Conservation (phyloP, 2,329 filamentous ascomycete genomes). For the Neonectria sp. region DNA sequence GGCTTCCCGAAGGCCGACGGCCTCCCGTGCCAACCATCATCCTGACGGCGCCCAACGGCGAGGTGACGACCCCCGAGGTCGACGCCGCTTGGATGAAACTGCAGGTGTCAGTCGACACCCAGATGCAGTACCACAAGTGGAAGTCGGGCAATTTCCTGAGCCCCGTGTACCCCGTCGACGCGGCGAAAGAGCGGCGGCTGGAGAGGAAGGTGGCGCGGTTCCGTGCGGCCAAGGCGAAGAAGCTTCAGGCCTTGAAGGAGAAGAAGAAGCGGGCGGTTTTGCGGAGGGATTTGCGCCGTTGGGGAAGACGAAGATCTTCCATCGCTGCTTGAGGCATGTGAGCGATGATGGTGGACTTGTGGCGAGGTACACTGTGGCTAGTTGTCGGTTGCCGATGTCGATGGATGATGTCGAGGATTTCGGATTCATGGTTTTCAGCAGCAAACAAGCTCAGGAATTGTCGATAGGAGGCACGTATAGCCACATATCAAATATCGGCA, state of each 20-base stretch:
- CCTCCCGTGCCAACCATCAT: constrained; percentile 22
- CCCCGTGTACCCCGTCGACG: constrained; percentile 6
- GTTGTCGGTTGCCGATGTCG: background rate
- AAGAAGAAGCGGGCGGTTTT: background rate
- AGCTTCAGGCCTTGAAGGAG: background rate
- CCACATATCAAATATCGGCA: background rate
- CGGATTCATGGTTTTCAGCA: background rate
- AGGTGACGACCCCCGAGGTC: background rate
- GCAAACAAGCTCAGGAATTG: background rate
- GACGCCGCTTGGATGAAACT: constrained; percentile 8
- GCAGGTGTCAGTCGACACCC: background rate
- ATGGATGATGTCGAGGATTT: background rate
- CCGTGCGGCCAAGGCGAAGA: background rate
- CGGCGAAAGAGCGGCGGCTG: background rate
- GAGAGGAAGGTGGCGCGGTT: background rate
- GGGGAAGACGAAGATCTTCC: background rate
- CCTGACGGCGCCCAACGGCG: constrained; percentile 25
- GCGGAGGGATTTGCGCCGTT: background rate
- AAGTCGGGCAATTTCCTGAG: constrained; percentile 3
- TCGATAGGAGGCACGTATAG: background rate
- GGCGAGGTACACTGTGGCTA: background rate
- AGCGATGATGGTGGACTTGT: background rate
- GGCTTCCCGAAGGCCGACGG: background rate
- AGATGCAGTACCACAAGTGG: background rate
- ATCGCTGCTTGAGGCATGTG: background rate